Evolutionary conservation across 352 stramenopile species (phyloP), one percentile per base, ranked within the genome.

Genomic region (Phytopythium ostracodes): DNA sequence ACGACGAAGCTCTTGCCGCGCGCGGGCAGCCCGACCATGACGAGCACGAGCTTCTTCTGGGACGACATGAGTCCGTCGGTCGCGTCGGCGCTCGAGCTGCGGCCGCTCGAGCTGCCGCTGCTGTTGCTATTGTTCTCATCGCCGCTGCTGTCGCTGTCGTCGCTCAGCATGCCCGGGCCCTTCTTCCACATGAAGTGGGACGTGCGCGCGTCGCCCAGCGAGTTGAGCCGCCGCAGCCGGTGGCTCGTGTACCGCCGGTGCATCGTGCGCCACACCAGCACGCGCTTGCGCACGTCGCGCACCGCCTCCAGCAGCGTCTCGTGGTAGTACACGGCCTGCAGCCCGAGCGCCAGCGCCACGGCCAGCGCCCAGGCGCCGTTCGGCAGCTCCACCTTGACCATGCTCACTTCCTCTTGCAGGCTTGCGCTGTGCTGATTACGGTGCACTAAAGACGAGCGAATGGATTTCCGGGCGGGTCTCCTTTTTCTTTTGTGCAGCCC

Each of bases 1-100:
- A 96, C 88, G 35, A 98, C 92, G 66, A 98, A 98, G 59, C 88
- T 98, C 86, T 98, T 98, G 65, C 95, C 95, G 52, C 95, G 85
- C 40, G 92, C 95, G 0, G 95, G 93, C n/a, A 98, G 70, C 4
- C 95, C 95, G 46, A 98, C 93, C 73, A 98, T 90, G 29, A 97
- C 89, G 53, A 98, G 84, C 44, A 98, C 89, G 65, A 97, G 70
- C 71, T 96, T 96, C 68, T 91, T 91, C 65, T 91, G 82, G 44
- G 80, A 84, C 0, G 68, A 78, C 65, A 91, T 85, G 64, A 91
- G 73, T 1, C 82, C 82, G 55, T 84, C 75, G 0, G 79, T 67
- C 14, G 75, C 66, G 40, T 66, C 59, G 38, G 58, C 65, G 40
- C 59, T 61, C 54, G 43, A 54, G 11, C 40, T 46, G 52, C 55